Evolutionary conservation across 305 asterid genomes (phyloP).

Genomic region (Lippia alba): DNA sequence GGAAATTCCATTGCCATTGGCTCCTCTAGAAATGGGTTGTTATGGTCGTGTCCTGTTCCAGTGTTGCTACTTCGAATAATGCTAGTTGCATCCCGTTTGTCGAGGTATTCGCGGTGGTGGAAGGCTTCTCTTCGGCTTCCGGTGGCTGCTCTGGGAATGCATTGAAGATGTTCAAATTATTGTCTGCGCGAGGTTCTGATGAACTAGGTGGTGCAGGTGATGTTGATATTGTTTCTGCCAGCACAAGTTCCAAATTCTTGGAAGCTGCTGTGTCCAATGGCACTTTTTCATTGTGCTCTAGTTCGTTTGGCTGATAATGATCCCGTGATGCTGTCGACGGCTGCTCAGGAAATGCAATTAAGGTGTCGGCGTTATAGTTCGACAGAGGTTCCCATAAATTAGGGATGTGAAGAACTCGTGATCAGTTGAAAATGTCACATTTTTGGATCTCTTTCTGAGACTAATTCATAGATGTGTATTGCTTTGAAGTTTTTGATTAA

Average conservation of each 20-base stretch:
- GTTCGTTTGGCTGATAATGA: background rate
- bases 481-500: background rate
- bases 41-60: slow-evolving; percentile 33
- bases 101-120: slow-evolving; percentile 18
- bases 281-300: slow-evolving; percentile 25
- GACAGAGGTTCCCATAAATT: slow-evolving; percentile 19
- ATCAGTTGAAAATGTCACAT: background rate
- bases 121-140: slow-evolving; percentile 6
- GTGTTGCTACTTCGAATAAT: slow-evolving; percentile 31
- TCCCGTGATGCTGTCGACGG: background rate
- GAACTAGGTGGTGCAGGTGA: slow-evolving; percentile 4
- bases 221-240: slow-evolving; percentile 41
- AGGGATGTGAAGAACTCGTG: slow-evolving; percentile 27
- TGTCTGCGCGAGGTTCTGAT: slow-evolving; percentile 29
- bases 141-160: slow-evolving; percentile 32
- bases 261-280: slow-evolving; percentile 28
- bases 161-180: slow-evolving; percentile 38
- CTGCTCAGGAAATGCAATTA: slow-evolving; percentile 32
- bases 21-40: slow-evolving; percentile 79
- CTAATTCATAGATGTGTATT: background rate
- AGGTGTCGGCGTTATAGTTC: slow-evolving; percentile 40
- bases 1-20: slow-evolving; percentile 34
- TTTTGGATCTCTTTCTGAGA: background rate
- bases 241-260: slow-evolving; percentile 54
- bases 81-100: slow-evolving; percentile 35